A percentile compares a stretch with the other conserved stretches of the same genome.
Evolutionary conservation across 306 rosid genomes (phyloP).

Genomic region (Prunus fruticosa): DNA sequence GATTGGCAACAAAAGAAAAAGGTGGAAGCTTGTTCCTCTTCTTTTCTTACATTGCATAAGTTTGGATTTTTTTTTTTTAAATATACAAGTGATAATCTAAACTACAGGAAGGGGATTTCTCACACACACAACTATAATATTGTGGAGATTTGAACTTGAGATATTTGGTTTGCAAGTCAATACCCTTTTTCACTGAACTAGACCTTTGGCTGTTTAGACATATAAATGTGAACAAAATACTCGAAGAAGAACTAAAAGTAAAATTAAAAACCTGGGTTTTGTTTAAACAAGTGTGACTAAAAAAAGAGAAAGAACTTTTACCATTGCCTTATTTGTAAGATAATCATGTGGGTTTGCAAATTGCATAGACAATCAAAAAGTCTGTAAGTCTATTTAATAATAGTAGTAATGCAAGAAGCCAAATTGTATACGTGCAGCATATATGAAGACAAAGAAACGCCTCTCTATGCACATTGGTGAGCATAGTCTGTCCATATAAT

Average conservation of each 20-base stretch:
- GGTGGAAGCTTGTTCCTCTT: neutral
- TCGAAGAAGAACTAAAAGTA: neutral
- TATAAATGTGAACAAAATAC: neutral
- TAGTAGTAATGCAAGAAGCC: neutral
- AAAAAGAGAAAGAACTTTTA: neutral
- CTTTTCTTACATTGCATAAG: neutral
- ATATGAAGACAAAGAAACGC: neutral
- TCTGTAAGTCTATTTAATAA: neutral
- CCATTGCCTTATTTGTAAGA: neutral
- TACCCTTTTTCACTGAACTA: no score
- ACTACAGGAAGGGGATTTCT: no score
- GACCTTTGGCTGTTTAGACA: neutral
- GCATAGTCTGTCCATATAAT: neutral
- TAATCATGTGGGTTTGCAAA: constrained; percentile 6
- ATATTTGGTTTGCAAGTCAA: no score
- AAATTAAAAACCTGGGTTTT: neutral
- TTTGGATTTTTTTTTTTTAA: no score
- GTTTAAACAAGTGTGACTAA: neutral
- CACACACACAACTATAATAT: no score
- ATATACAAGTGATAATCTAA: no score
- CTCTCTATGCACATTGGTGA: neutral
- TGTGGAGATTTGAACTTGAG: no score
- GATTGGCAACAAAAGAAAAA: neutral
- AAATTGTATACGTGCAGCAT: neutral
- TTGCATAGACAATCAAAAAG: neutral